These are phyloP conservation scores for Mediolabrus comicus DNA, from an alignment of 108 stramenopile species.

Conservation along the genomic window DNA sequence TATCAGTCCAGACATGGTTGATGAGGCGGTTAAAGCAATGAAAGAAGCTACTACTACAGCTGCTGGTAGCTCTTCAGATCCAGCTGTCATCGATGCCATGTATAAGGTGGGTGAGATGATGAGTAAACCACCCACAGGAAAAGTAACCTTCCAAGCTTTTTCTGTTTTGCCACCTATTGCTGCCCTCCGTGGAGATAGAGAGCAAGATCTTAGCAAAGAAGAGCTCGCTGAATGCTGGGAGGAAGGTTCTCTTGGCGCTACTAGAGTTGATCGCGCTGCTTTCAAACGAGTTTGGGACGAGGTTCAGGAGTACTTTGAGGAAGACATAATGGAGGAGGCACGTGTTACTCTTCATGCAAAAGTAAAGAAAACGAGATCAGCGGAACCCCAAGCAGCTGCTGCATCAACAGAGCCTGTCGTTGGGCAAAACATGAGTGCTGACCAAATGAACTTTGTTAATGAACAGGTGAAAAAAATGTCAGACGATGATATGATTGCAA, in stretches of 20 bases:
- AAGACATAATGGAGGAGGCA: conserved; percentile 70
- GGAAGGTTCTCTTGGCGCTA: conserved; percentile 60
- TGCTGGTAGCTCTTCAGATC: conserved; percentile 47
- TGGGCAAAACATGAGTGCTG: conserved; percentile 43
- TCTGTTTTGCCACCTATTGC: conserved; percentile 59
- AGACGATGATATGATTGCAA: conserved; percentile 54
- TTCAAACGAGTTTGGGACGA: conserved; percentile 80
- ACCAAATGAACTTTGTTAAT: conserved; percentile 55
- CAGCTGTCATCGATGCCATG: conserved; percentile 69
- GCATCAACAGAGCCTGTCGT: conserved; percentile 25
- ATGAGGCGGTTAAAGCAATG: conserved; percentile 50
- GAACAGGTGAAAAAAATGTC: conserved; percentile 65
- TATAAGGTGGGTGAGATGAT: conserved; percentile 65
- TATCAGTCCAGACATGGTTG: conserved; percentile 55
- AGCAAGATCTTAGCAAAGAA: conserved; percentile 51
- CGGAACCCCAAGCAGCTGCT: conserved; percentile 5
- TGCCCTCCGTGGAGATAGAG: conserved; percentile 51
- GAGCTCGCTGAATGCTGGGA: conserved; percentile 75
- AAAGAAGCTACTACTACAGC: conserved; percentile 31
- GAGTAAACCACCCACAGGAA: conserved; percentile 55
- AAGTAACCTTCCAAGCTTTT: conserved; percentile 68
- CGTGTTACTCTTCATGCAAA: conserved; percentile 29
- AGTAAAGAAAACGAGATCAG: conserved; percentile 33
- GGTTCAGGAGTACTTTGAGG: conserved; percentile 78
- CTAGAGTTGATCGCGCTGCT: conserved; percentile 59